Conservation (phyloP, 2,329 filamentous ascomycete genomes). For the Microdochium paspali region DNA sequence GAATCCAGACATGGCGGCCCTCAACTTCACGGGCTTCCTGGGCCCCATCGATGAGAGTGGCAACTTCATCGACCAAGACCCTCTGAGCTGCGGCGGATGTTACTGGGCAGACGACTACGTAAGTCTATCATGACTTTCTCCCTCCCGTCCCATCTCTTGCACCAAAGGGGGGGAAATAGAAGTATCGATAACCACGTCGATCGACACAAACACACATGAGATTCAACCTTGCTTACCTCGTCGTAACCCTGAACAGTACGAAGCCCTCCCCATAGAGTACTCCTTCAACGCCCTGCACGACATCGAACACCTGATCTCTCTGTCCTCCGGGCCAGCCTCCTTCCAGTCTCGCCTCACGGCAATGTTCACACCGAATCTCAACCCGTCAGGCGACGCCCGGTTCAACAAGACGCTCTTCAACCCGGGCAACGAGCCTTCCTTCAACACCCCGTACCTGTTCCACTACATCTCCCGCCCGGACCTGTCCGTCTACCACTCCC, state of each 20-base stretch:
- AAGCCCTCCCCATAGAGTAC: conserved; percentile 56
- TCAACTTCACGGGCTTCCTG: conserved; percentile 57
- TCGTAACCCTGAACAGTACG: conserved; percentile 29
- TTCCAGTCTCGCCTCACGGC: conserved; percentile 51
- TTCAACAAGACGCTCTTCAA: conserved; percentile 54
- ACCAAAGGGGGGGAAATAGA: too few species aligned
- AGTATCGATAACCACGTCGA: too few species aligned
- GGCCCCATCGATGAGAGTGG: conserved; percentile 47
- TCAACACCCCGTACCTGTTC: conserved; percentile 60
- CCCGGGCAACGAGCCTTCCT: conserved; percentile 58
- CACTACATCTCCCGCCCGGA: conserved; percentile 57
- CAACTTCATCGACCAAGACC: conserved; percentile 43
- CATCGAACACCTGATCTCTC: conserved; percentile 40
- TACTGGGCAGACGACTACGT: conserved; percentile 52
- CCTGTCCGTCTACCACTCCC: conserved; percentile 47
- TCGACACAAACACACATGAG: too few species aligned
- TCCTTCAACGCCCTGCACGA: conserved; percentile 63
- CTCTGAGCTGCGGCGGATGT: conserved; percentile 50
- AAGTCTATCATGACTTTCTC: conserved; percentile 31
- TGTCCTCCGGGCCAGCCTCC: conserved; percentile 41
- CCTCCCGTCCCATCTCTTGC: conserved; percentile 47
- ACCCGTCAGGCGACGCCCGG: conserved; percentile 24
- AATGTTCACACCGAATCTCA: conserved; percentile 44
- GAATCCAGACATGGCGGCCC: conserved; percentile 46
- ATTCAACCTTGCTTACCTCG: neutral